These are phyloP conservation scores for Penicillium verrucosum DNA, from an alignment of 2,329 filamentous ascomycete species.

Conservation along the genomic window DNA sequence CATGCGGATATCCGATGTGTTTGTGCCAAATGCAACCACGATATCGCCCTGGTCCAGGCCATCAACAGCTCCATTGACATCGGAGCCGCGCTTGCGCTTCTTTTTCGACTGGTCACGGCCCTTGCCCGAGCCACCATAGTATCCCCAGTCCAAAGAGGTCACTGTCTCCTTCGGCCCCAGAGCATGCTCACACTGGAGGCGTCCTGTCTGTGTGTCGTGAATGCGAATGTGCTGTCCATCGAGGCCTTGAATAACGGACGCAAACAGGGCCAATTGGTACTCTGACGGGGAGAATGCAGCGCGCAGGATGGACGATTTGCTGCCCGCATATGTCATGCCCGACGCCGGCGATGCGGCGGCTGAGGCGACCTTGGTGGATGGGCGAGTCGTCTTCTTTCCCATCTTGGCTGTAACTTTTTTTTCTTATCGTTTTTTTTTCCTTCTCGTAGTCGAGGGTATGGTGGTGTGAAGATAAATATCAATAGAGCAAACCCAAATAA, in stretches of 20 bases:
- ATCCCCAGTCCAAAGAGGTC: constrained; percentile 53
- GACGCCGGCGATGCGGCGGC: constrained; percentile 39
- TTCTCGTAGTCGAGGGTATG: constrained; percentile 16
- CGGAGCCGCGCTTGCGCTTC: constrained; percentile 50
- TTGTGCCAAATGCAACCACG: constrained; percentile 51
- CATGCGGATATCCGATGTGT: constrained; percentile 48
- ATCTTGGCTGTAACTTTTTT: constrained; percentile 32
- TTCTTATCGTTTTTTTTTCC: constrained; percentile 3
- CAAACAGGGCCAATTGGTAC: constrained; percentile 52
- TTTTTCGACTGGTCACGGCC: constrained; percentile 46
- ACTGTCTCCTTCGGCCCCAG: constrained; percentile 47
- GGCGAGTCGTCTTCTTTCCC: constrained; percentile 47
- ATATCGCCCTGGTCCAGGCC: constrained; percentile 40
- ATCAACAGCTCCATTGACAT: constrained; percentile 38
- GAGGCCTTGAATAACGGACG: constrained; percentile 53
- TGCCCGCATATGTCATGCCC: constrained; percentile 36
- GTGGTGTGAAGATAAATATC: constrained; percentile 4
- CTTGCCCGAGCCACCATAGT: constrained; percentile 35
- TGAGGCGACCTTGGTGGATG: constrained; percentile 45
- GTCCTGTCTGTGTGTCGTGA: constrained; percentile 50
- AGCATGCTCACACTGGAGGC: constrained; percentile 51
- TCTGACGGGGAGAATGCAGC: constrained; percentile 51
- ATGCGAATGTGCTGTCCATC: constrained; percentile 53
- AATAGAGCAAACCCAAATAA: not conserved
- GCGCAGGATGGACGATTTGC: constrained; percentile 48